phyloP scores from a whole-genome alignment of 306 rosid genomes.

The Lathyrus aphaca region DNA sequence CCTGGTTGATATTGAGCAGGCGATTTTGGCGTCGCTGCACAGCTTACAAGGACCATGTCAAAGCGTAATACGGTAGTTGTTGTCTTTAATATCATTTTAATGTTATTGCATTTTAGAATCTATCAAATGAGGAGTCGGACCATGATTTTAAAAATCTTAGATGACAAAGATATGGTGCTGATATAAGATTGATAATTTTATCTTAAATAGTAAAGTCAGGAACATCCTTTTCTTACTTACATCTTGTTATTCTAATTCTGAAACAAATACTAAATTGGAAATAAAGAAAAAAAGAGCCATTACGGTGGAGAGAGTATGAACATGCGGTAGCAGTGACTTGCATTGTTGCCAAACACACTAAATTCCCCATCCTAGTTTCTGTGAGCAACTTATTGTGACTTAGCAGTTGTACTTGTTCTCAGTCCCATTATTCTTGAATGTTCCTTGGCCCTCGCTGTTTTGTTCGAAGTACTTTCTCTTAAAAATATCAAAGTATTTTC shows the following conservation, averaged over 20 bases:
- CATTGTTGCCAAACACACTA: too few relatives aligned
- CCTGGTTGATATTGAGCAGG: slow-evolving; percentile 61
- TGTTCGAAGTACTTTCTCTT: background rate
- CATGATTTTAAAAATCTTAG: slow-evolving; percentile 28
- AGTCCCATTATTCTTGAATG: slow-evolving; percentile 24
- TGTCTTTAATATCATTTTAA: slow-evolving; percentile 26
- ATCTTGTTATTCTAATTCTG: background rate
- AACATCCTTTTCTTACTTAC: slow-evolving; percentile 24
- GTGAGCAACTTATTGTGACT: slow-evolving; percentile 3
- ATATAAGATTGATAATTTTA: slow-evolving; percentile 24
- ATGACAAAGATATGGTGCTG: slow-evolving; percentile 16
- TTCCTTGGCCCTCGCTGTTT: slow-evolving; percentile 7
- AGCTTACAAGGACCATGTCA: slow-evolving; percentile 98
- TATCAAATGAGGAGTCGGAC: slow-evolving; percentile 29
- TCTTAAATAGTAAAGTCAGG: slow-evolving; percentile 7
- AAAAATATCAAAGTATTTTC: background rate
- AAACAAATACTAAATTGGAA: slow-evolving; percentile 27
- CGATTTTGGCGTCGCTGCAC: slow-evolving; percentile 99
- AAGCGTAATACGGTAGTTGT: slow-evolving; percentile 93
- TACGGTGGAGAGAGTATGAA: too few relatives aligned
- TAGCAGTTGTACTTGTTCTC: background rate
- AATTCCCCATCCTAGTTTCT: slow-evolving; percentile 16
- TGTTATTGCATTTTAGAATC: slow-evolving; percentile 13
- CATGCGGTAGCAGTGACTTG: too few relatives aligned
- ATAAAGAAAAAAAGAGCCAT: background rate